Evolutionary conservation across 2,329 filamentous ascomycete species (phyloP), one percentile per base, ranked within the genome.

Genomic region (Fusarium chaquense): DNA sequence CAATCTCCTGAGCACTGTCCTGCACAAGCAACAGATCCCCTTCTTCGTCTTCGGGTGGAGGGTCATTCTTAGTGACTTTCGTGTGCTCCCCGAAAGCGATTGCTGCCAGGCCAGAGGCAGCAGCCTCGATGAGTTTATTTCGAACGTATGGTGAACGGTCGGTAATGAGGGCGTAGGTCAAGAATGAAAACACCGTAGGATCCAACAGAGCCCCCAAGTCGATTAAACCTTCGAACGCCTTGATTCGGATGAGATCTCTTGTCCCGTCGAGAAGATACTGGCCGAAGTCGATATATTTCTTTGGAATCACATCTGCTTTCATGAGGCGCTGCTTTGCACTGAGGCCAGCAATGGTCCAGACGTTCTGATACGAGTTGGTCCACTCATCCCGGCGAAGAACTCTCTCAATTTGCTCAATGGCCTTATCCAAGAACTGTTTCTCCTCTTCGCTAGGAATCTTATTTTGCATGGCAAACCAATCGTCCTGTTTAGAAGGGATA

Each of bases 341-440:
- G 44, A 91, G 78, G 6, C 87, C 87, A 20, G 89, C 86, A 66
- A 85, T 83, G 20, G 89, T 90, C 83, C 88, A 89, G 57, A 89
- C 84, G 65, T 91, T 92, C 63, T 91, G 88, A 73, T 90, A 90
- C 4, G 89, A 91, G 63, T 86, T 83, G 18, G 87, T 87, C 85
- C 90, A 91, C 75, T 91, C 89, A 73, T 92, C 90, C 80, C 89
- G 89, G 24, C 89, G 84, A 49, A 89, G 84, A 70, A 90, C 89
- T 55, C 89, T 84, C 71, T 91, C 89, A 47, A 92, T 90, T 76
- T 91, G 88, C 56, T 87, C 86, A 45, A 90, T 75, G 4, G 86
- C 87, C 53, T 82, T 80, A 12, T 84, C 82, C 10, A 87, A 80
- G 58, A 87, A 89, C 47, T 78, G 81, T 62, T 80, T 80, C 44